These are phyloP conservation scores for Neonectria punicea DNA, from an alignment of 2,329 filamentous ascomycete genomes.

Conservation along the genomic window DNA sequence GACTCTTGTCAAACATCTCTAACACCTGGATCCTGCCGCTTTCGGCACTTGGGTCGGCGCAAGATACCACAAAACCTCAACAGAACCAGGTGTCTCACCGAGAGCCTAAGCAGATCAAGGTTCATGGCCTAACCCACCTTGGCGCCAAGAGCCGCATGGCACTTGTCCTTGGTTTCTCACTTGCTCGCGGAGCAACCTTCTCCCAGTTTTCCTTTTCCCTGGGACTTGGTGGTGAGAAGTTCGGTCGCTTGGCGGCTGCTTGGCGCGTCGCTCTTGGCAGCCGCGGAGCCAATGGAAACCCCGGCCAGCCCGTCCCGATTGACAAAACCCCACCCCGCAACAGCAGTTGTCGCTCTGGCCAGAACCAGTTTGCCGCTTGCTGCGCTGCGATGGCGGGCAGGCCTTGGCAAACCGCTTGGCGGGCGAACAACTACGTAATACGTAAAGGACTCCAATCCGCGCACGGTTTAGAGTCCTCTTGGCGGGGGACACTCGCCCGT, in stretches of 20 bases:
- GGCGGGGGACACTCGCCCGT: constrained; percentile 29
- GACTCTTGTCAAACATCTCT: not conserved
- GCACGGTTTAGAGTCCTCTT: constrained; percentile 32
- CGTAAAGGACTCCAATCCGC: constrained; percentile 13
- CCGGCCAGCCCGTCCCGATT: constrained; percentile 7
- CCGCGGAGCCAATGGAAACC: constrained; percentile 16
- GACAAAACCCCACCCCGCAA: not conserved
- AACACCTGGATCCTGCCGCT: not conserved
- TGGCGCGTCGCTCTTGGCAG: constrained; percentile 25
- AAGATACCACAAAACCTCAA: constrained; percentile 16
- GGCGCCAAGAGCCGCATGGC: constrained; percentile 26
- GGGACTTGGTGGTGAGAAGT: constrained; percentile 6
- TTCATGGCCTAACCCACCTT: constrained; percentile 32
- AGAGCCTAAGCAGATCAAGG: constrained; percentile 37
- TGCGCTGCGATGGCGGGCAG: constrained; percentile 17
- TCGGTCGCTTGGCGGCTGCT: constrained; percentile 27
- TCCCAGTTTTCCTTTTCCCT: constrained; percentile 17
- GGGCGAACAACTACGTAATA: not conserved
- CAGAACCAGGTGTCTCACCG: constrained; percentile 27
- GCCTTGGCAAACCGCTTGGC: constrained; percentile 28
- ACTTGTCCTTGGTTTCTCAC: not conserved
- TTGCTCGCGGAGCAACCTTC: not conserved
- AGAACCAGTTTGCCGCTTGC: constrained; percentile 13
- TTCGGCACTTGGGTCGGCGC: not conserved
- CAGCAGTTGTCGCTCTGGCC: not conserved